Evolutionary conservation across 1,284 basidiomycete genomes (phyloP), one percentile per base, ranked within the genome.

Genomic region (Phylloboletellus chloephorus): DNA sequence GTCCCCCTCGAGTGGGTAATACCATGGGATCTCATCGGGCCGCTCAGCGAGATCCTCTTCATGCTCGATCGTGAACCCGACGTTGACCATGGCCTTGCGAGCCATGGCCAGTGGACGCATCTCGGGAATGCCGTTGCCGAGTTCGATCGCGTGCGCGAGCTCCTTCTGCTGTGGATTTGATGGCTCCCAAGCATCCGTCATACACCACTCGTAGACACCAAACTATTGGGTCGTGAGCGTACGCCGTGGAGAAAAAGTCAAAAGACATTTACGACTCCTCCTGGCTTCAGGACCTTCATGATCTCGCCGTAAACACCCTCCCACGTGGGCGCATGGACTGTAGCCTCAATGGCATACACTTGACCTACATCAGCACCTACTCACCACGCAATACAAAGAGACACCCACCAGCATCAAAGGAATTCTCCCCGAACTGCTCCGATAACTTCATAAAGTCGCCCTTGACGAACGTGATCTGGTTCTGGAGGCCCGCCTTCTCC

Each of bases 321-420:
- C 73, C 87, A 98, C 31, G 84, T 81, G 10, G 95, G 95, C 2
- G 95, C 94, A 62, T 98, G 95, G 44, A 90, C 88, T 17, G 96
- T 98, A 2, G 95, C 95, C 72, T 98, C 96, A 54, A 98, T 96
- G 36, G 95, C 95, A 60, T 97, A 98, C 22, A 93, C 90, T 83
- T 51, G 4, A 33, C 12, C 8, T 3, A 9, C 26, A 21, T 45
- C 16, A 47, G 46, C 21, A 17, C n/a, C 21, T 1, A 31, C 4
- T 12, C 7, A 16, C 4, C 12, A 41, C 7, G 5, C 1, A 30
- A 31, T 32, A 28, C 36, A 24, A 41, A 30, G 21, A 41, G 7
- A 31, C 3, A 66, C 79, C 44, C 44, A 83, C 92, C 88, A 43
- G 96, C 96, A 69, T 98, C 95, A 59, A 98, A 98, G 48, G 77